Base-by-base conservation (phyloP, 371 early-diverging fungal genomes). In the Dinochytrium kinnereticum region DNA sequence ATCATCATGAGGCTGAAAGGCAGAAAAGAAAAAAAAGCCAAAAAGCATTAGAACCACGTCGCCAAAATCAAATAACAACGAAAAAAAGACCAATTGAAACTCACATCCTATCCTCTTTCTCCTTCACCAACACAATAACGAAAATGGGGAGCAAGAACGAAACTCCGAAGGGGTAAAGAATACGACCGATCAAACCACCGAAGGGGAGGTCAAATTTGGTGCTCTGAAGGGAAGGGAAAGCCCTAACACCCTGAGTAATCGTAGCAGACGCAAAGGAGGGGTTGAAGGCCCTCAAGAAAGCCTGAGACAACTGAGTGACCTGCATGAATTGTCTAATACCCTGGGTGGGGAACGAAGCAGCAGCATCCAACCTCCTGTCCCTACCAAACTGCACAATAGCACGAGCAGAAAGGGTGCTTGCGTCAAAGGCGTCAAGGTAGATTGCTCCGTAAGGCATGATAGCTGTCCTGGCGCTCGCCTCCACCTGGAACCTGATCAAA, bases 111-210 rank as follows among this genome's bases (percentile, higher is more conserved):
- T 88, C 87, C 71, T 92, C 92, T 78, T 92, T 91, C 74, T 91
- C 91, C 71, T 87, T 84, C 51, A 92, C 91, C 5, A 92, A 78
- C 34, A 83, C 83, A 40, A 92, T 84, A 2, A 89, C 89, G 79
- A 91, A 92, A 33, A 91, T 90, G 28, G 92, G 91, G 33, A 93
- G 73, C 76, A 93, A 72, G 80, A 93, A 93, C 3, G 87, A 85
- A 13, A 93, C 83, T n/a, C 91, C 93, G 70, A 91, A 93, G 30
- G 93, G 93, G 77, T 86, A 92, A 59, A 91, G 65, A 57, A 89
- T 84, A 28, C 87, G 59, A 5, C 91, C 92, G 64, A 91, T 76
- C 21, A 87, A 28, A 3, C 86, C 80, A 7, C 86, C 88, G 66
- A 89, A 78, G 1, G 87, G 85, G 55, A 90, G 36, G 7, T 80